These are phyloP conservation scores for Corniculantispora saksenae DNA, from an alignment of 2,329 filamentous ascomycete species.

Conservation along the genomic window DNA sequence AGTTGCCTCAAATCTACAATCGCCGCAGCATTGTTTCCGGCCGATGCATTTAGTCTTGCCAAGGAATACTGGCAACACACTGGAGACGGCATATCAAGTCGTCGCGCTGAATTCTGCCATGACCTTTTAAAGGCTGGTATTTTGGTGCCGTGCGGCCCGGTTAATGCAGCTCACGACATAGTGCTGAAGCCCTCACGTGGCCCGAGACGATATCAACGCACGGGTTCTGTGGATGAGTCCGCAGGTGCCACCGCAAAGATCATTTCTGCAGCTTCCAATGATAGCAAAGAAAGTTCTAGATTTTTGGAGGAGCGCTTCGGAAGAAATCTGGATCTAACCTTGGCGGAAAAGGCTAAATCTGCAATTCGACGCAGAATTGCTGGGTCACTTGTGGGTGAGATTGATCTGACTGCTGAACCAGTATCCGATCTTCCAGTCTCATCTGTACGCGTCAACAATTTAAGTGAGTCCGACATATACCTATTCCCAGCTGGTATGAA, in stretches of 20 bases:
- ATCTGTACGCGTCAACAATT: slow-evolving; percentile 59
- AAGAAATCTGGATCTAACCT: slow-evolving; percentile 78
- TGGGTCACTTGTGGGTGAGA: slow-evolving; percentile 74
- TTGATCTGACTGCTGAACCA: slow-evolving; percentile 47
- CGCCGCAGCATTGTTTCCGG: slow-evolving; percentile 71
- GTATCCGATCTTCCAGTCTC: slow-evolving; percentile 24
- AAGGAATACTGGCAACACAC: slow-evolving; percentile 98
- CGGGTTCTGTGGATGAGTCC: slow-evolving; percentile 42
- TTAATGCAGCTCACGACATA: slow-evolving; percentile 29
- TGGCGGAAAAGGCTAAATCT: slow-evolving; percentile 79
- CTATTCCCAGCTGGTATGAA: slow-evolving; percentile 92
- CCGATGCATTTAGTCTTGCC: slow-evolving; percentile 67
- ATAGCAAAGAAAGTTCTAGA: slow-evolving; percentile 64
- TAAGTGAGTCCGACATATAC: slow-evolving; percentile 85
- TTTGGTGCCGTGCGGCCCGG: slow-evolving; percentile 38
- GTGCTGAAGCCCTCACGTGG: slow-evolving; percentile 60
- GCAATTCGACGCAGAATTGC: slow-evolving; percentile 87
- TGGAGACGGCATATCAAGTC: slow-evolving; percentile 88
- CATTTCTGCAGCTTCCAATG: slow-evolving; percentile 24
- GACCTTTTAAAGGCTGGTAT: slow-evolving; percentile 70
- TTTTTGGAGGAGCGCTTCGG: slow-evolving; percentile 96
- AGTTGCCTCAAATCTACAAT: slow-evolving; percentile 59
- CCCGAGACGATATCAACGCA: slow-evolving; percentile 76
- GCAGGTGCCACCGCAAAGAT: slow-evolving; percentile 36
- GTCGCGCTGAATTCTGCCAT: slow-evolving; percentile 87